phyloP scores from a whole-genome alignment of 2,329 filamentous ascomycete species.

The Colletotrichum sp. region DNA sequence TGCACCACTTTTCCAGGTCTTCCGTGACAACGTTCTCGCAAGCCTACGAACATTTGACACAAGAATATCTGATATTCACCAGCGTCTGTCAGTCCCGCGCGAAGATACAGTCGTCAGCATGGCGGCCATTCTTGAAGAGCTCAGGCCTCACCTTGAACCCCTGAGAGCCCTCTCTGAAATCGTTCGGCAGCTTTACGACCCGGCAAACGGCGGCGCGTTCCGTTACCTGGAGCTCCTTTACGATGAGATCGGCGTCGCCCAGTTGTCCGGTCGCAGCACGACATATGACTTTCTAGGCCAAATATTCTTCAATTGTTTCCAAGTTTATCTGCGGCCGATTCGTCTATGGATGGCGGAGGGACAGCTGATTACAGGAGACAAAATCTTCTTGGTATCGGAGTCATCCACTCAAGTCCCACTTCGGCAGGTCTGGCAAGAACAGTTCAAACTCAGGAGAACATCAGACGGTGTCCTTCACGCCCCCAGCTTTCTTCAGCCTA shows the following conservation, averaged over 20 bases:
- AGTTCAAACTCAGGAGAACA: slow-evolving; percentile 71
- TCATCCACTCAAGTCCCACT: slow-evolving; percentile 60
- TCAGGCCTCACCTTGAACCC: slow-evolving; percentile 57
- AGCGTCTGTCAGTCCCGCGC: slow-evolving; percentile 59
- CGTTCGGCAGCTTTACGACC: slow-evolving; percentile 59
- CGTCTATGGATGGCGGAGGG: slow-evolving; percentile 86
- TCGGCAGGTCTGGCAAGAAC: slow-evolving; percentile 76
- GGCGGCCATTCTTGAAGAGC: slow-evolving; percentile 62
- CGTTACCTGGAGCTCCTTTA: slow-evolving; percentile 82
- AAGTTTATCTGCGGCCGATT: slow-evolving; percentile 81
- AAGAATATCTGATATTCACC: slow-evolving; percentile 64
- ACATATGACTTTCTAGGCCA: slow-evolving; percentile 68
- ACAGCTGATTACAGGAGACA: slow-evolving; percentile 67
- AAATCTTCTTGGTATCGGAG: slow-evolving; percentile 74
- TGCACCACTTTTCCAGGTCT: slow-evolving; percentile 71
- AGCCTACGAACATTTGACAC: slow-evolving; percentile 64
- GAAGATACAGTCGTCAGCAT: slow-evolving; percentile 69
- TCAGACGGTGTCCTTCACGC: slow-evolving; percentile 67
- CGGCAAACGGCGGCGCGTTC: slow-evolving; percentile 61
- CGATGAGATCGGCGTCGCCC: slow-evolving; percentile 70
- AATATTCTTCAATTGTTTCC: slow-evolving; percentile 82
- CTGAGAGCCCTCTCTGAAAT: slow-evolving; percentile 67
- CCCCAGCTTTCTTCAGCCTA: slow-evolving; percentile 76
- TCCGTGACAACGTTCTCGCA: slow-evolving; percentile 66
- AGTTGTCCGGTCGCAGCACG: slow-evolving; percentile 68